Percentiles rank a stretch among this genome's conserved stretches.
These are phyloP conservation scores for Vaccinium macrocarpon DNA, from an alignment of 148 eudicot genomes.

Conservation along the genomic window DNA sequence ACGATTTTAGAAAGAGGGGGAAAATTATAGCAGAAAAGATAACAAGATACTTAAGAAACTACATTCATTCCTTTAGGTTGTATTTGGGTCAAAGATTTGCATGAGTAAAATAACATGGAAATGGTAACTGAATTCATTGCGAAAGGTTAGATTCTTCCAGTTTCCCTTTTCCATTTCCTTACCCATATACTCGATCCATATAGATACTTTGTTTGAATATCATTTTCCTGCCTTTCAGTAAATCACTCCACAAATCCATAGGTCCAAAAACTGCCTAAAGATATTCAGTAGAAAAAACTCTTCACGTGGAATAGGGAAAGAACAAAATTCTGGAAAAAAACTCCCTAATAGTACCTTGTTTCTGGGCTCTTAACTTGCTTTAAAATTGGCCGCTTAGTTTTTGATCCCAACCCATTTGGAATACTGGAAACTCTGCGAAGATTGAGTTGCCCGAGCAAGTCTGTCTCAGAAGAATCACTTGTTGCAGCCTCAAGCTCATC, in stretches of 20 bases:
- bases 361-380: constrained; percentile 51
- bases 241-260: neutral
- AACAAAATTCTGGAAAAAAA: neutral
- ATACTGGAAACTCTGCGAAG: constrained; percentile 43
- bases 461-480: constrained; percentile 74
- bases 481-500: constrained; percentile 66
- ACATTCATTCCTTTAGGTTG: neutral
- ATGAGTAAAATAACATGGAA: neutral
- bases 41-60: neutral
- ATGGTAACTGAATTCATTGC: neutral
- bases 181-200: neutral
- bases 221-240: neutral
- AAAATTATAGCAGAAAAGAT: neutral
- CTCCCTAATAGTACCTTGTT: constrained; percentile 36
- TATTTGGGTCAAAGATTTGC: neutral
- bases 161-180: neutral
- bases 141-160: neutral
- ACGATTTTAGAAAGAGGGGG: neutral
- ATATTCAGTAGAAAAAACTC: neutral
- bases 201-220: neutral
- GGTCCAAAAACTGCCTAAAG: neutral
- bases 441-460: constrained; percentile 35
- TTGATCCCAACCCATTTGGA: constrained; percentile 46
- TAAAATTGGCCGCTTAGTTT: constrained; percentile 42
- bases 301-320: neutral